Percentiles rank a stretch among this genome's conserved stretches.
Conservation (phyloP, 179 eudicot species). For the Pouteria campechiana region DNA sequence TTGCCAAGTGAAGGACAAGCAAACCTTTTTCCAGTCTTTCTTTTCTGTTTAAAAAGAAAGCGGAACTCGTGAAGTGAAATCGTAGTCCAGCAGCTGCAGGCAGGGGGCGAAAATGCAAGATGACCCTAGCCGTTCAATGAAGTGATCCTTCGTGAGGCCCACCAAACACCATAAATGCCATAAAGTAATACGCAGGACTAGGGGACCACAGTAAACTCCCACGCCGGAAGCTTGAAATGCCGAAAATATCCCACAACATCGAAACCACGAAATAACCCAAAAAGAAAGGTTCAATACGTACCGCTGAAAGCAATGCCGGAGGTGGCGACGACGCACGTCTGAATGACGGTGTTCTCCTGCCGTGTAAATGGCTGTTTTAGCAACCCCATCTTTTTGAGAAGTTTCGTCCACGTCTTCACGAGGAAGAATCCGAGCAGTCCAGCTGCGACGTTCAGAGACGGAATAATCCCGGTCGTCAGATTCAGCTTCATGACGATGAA, state of each 20-base stretch:
- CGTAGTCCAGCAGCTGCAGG: no score
- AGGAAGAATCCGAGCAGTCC: conserved; percentile 75
- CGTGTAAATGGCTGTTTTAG: conserved; percentile 74
- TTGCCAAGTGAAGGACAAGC: no score
- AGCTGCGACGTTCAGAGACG: conserved; percentile 74
- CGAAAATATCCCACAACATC: not conserved
- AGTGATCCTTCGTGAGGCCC: no score
- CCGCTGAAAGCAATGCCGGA: conserved; percentile 88
- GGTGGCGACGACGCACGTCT: conserved; percentile 82
- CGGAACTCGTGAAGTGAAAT: no score
- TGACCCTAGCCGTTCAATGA: no score
- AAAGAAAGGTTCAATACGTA: conserved; percentile 8
- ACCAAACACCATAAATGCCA: no score
- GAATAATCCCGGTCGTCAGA: conserved; percentile 80
- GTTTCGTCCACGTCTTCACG: conserved; percentile 67
- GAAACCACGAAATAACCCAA: not conserved
- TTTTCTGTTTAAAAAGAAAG: no score
- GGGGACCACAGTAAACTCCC: no score
- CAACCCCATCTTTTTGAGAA: conserved; percentile 36
- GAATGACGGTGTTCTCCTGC: conserved; percentile 86
- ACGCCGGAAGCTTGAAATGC: not conserved
- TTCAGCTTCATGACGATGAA: conserved; percentile 85
- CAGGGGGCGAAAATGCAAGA: no score
- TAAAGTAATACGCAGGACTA: no score
- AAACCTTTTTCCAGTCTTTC: no score